These are phyloP conservation scores for Stereocaulon alpinum DNA, from an alignment of 495 filamentous ascomycete genomes.

Conservation along the genomic window DNA sequence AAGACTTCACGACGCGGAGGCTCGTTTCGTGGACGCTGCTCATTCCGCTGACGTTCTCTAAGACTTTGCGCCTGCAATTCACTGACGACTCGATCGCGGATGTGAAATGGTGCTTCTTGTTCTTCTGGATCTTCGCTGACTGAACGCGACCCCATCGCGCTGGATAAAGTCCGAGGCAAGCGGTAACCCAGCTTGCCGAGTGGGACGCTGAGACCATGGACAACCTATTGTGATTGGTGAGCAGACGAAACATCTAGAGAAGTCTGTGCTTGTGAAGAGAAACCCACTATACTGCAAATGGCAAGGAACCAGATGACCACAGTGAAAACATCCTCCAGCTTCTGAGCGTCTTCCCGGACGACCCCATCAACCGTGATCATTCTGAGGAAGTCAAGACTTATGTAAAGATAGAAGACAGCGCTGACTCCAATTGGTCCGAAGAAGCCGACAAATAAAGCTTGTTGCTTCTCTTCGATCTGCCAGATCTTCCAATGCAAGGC, in stretches of 20 bases:
- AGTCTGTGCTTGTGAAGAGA: neutral
- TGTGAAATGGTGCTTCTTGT: slow-evolving; percentile 11
- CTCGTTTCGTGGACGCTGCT: slow-evolving; percentile 19
- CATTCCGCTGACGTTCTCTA: slow-evolving; percentile 25
- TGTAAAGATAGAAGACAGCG: slow-evolving; percentile 80
- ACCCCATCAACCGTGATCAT: slow-evolving; percentile 46
- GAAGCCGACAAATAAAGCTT: slow-evolving; percentile 80
- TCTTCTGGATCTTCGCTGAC: slow-evolving; percentile 17
- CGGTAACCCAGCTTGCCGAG: slow-evolving; percentile 74
- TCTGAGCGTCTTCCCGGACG: slow-evolving; percentile 53
- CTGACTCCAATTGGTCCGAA: slow-evolving; percentile 94
- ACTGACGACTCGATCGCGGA: slow-evolving; percentile 17
- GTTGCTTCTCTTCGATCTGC: slow-evolving; percentile 62
- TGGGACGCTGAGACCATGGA: slow-evolving; percentile 79
- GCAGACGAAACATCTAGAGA: neutral
- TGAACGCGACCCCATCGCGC: slow-evolving; percentile 14
- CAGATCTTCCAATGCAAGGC: slow-evolving; percentile 64
- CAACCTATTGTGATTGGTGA: slow-evolving; percentile 42
- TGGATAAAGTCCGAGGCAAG: slow-evolving; percentile 65
- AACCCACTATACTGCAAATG: slow-evolving; percentile 74
- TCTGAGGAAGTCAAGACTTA: slow-evolving; percentile 57
- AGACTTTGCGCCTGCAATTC: slow-evolving; percentile 17
- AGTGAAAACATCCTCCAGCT: slow-evolving; percentile 51
- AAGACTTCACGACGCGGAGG: slow-evolving; percentile 35
- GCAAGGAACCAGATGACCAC: slow-evolving; percentile 81